A percentile compares a stretch with the other conserved stretches of the same genome.
Evolutionary conservation across 148 eudicot genomes (phyloP).

Genomic region (Beta vulgaris): DNA sequence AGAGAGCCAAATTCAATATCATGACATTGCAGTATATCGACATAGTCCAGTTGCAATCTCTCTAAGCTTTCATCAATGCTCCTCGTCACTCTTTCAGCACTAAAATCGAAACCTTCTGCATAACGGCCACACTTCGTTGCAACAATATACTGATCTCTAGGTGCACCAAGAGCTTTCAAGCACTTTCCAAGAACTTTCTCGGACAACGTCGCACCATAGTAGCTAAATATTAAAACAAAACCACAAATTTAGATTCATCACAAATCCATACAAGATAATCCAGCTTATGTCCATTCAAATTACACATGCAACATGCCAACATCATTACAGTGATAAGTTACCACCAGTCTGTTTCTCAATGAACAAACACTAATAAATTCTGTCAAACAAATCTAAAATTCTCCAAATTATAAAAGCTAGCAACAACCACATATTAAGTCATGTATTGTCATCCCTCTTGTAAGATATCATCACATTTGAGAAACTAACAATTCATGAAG

Average conservation of each 20-base stretch:
- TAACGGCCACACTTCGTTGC: slow-evolving; percentile 96
- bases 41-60: slow-evolving; percentile 95
- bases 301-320: not conserved
- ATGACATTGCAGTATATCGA: slow-evolving; percentile 92
- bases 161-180: slow-evolving; percentile 75
- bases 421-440: too few relatives aligned
- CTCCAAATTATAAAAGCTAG: too few relatives aligned
- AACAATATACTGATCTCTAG: slow-evolving; percentile 79
- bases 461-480: too few relatives aligned
- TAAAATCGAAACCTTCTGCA: slow-evolving; percentile 86
- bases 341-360: too few relatives aligned
- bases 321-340: not conserved
- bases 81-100: slow-evolving; percentile 89
- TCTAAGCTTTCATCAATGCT: slow-evolving; percentile 96
- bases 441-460: not conserved
- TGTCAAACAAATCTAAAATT: too few relatives aligned
- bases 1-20: slow-evolving; percentile 95
- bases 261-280: not conserved
- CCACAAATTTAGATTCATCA: slow-evolving; percentile 7
- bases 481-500: too few relatives aligned
- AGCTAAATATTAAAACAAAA: slow-evolving; percentile 40
- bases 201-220: slow-evolving; percentile 89
- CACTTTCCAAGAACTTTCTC: slow-evolving; percentile 82
- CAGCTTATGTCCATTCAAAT: not conserved
- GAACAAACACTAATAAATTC: too few relatives aligned